Evolutionary conservation across 2,329 filamentous ascomycete species (phyloP).

Genomic region (Tolypocladium ovalisporum): DNA sequence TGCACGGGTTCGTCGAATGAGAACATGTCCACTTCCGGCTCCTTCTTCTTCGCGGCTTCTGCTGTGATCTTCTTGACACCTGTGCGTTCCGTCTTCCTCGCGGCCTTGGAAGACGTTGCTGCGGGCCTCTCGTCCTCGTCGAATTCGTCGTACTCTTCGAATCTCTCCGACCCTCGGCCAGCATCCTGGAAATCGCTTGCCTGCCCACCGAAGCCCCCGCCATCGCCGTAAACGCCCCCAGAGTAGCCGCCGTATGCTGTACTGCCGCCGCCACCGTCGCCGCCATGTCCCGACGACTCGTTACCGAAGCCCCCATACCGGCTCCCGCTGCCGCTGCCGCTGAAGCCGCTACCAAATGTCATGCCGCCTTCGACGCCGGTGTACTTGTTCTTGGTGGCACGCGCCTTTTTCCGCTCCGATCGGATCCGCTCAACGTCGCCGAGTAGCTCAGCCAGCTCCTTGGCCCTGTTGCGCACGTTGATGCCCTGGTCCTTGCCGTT

Average conservation of each 20-base stretch:
- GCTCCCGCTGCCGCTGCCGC: conserved; percentile 29
- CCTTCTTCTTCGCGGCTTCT: conserved; percentile 67
- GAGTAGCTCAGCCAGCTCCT: conserved; percentile 89
- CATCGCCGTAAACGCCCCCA: conserved; percentile 83
- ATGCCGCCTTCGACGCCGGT: conserved; percentile 81
- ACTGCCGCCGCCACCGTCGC: conserved; percentile 23
- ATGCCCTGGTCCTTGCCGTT: conserved; percentile 98
- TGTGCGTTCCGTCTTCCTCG: conserved; percentile 20
- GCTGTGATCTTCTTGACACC: conserved; percentile 32
- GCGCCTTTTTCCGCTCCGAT: conserved; percentile 77
- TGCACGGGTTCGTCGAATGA: conserved; percentile 73
- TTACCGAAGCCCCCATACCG: conserved; percentile 89
- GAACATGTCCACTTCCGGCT: conserved; percentile 85
- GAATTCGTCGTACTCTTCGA: conserved; percentile 95
- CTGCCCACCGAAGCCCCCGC: conserved; percentile 82
- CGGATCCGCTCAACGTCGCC: conserved; percentile 84
- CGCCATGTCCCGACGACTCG: conserved; percentile 64
- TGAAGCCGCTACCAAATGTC: conserved; percentile 47
- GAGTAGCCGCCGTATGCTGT: conserved; percentile 48
- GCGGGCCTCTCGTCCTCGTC: conserved; percentile 57
- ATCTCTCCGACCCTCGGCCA: conserved; percentile 55
- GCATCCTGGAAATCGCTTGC: conserved; percentile 59
- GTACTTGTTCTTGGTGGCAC: conserved; percentile 86
- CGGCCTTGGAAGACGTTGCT: conserved; percentile 34
- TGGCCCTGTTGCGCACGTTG: conserved; percentile 93